Percentiles rank a stretch among this genome's conserved stretches.
phyloP scores from a whole-genome alignment of 2,329 filamentous ascomycete genomes.

The Cladosporium sp. region DNA sequence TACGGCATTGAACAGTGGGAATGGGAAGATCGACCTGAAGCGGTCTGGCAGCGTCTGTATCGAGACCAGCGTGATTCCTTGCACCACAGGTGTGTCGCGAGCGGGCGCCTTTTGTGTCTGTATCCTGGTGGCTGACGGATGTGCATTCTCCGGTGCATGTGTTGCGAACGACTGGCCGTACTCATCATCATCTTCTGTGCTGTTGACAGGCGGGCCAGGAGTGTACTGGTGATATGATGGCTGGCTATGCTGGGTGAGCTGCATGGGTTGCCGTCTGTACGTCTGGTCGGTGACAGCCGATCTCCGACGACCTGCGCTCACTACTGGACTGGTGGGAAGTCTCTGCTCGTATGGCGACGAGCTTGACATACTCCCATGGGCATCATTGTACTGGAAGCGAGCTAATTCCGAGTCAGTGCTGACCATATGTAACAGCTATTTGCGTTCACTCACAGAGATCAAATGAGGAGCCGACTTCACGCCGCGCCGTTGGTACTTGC shows the following conservation, averaged over 20 bases:
- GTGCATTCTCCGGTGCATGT: neutral
- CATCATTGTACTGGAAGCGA: constrained; percentile 33
- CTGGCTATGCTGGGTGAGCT: neutral
- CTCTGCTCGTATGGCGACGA: constrained; percentile 32
- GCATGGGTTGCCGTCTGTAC: neutral
- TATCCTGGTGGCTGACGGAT: neutral
- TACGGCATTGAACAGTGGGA: constrained; percentile 75
- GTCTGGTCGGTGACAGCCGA: neutral
- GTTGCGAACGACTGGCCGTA: neutral
- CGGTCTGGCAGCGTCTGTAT: constrained; percentile 66
- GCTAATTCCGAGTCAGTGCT: constrained; percentile 1
- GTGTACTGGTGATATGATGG: neutral
- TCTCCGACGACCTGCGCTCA: constrained; percentile 37
- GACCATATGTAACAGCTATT: neutral
- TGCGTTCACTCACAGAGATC: constrained; percentile 8
- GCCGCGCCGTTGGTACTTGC: neutral
- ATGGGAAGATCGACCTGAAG: constrained; percentile 70
- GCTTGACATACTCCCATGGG: constrained; percentile 32
- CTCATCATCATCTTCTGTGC: neutral
- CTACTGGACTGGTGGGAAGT: constrained; percentile 45
- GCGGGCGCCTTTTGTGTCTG: neutral
- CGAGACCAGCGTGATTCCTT: constrained; percentile 63
- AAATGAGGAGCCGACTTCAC: neutral
- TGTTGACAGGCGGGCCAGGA: neutral
- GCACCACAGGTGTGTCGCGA: constrained; percentile 45